Evolutionary conservation across 2,329 filamentous ascomycete species (phyloP), one percentile per base, ranked within the genome.

Genomic region (Aurifilum marmelostoma): DNA sequence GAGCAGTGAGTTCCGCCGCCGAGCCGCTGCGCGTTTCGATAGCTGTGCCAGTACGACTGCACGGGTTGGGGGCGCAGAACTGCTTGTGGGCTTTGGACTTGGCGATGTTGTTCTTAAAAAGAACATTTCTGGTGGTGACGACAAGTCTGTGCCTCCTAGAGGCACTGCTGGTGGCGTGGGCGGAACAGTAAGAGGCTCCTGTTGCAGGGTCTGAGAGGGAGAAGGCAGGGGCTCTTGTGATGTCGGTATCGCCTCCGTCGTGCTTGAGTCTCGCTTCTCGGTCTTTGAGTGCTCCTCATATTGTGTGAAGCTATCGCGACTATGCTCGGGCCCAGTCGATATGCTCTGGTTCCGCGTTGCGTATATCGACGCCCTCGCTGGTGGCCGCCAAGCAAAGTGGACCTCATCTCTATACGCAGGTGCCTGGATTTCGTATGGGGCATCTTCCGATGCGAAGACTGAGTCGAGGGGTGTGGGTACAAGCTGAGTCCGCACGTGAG

Each of bases 331-430:
- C 21, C 16, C 27, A 1, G 12, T 67, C 11, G 66, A 43, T 21
- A 63, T 27, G 50, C 50, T 60, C 47, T 50, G 37, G 5, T 29
- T 24, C 43, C 64, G 60, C 34, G 14, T 24, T n/a, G 41, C 1
- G 47, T 63, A 43, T 43, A 39, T 41, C 14, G 69, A 67, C 32
- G 63, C 59, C 29, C 63, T 37, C 2, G 60, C 63, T 18, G 63
- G 67, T 21, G 69, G 69, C 37, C 67, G 60, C 69, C 69, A 71
- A 12, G 69, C 63, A 21, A 70, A 70, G 34, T 67, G 50, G n/a
- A 37, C 14, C n/a, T 59, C 63, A 27, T 65, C 58, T 29, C 60
- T 54, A 16, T 37, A 29, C 1, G 63, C 43, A 21, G 66, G 65
- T 16, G 60, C 52, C 9, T 60, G 60, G 18, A 47, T 32, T 3